Evolutionary conservation across 106 monocot genomes (phyloP).

Genomic region (Dendrobium nobile): DNA sequence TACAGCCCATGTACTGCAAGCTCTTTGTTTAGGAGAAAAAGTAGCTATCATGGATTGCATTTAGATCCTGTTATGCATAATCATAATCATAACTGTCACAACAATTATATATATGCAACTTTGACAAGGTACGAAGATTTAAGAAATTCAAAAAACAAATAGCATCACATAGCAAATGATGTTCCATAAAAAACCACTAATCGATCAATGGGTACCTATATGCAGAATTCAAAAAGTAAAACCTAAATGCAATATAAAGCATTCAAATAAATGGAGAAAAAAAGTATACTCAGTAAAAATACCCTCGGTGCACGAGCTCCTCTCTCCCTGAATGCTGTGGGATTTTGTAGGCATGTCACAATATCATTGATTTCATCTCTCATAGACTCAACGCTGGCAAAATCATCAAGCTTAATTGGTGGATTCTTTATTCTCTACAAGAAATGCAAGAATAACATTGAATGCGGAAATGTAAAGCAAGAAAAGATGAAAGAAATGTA

Average conservation of each 20-base stretch:
- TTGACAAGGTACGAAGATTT: background rate
- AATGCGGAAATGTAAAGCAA: background rate
- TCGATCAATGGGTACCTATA: background rate
- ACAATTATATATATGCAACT: background rate
- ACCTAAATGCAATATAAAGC: conserved; percentile 2
- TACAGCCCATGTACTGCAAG: background rate
- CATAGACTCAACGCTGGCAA: conserved; percentile 86
- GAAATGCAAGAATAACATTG: background rate
- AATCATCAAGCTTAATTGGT: conserved; percentile 65
- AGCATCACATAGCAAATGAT: background rate
- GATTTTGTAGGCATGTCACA: conserved; percentile 77
- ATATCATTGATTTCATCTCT: conserved; percentile 88
- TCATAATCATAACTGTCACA: background rate
- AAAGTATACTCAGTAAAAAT: conserved; percentile 9
- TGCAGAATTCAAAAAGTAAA: background rate
- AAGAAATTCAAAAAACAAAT: background rate
- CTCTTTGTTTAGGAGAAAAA: background rate
- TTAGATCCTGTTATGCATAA: background rate
- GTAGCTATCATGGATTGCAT: background rate
- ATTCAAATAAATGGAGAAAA: background rate
- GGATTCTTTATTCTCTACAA: conserved; percentile 87
- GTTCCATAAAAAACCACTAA: background rate
- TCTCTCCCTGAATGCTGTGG: conserved; percentile 68
- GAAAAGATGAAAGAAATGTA: background rate
- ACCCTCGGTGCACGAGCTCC: conserved; percentile 87